Base-by-base conservation (phyloP, 306 rosid genomes). In the Prunus mongolica region DNA sequence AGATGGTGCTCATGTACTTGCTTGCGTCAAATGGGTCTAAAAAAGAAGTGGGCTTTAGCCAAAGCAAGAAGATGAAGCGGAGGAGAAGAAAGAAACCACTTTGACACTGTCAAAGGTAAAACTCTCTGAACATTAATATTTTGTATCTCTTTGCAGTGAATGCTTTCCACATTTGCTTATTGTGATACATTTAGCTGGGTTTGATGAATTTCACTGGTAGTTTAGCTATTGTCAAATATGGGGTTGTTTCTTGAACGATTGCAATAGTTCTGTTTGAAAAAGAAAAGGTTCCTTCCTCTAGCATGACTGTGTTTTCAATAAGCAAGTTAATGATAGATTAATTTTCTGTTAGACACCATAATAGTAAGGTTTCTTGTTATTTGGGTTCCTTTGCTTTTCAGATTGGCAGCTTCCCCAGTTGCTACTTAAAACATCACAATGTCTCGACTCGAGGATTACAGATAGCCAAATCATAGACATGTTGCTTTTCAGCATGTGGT, bases 1-100 rank as follows among this genome's bases (percentile, higher is more conserved):
- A 65, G 62, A 61, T 69, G 72, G 2, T 20, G 52, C 11, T 41
- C 34, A 57, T 69, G 66, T 8, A 6, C 41, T 41, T 55, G 16
- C 8, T 60, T 63, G 79, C 46, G 49, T 51, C 69, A 27, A 19
- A 28, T 16, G 71, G 69, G 65, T 78, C 32, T 22, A 22, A 41
- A 34, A 55, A 38, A 71, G 68, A 47, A 19, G 24, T 38, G 66
- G 65, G 71, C 10, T 78, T 64, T 70, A 14, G 51, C 34, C 32
- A 11, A 62, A 68, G 64, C 63, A 65, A 54, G 78, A 76, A 75
- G 84, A 76, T 60, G 77, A 80, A 63, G 67, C 45, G 20, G 52
- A 64, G 54, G 79, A 67, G 50, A 30, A 76, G 79, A 64, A 76
- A 49, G 49, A 45, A 16, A 73, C 55, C 4, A 18, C 18, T 72